phyloP scores from a whole-genome alignment of 2,329 filamentous ascomycete genomes.

The Colletotrichum zoysiae region DNA sequence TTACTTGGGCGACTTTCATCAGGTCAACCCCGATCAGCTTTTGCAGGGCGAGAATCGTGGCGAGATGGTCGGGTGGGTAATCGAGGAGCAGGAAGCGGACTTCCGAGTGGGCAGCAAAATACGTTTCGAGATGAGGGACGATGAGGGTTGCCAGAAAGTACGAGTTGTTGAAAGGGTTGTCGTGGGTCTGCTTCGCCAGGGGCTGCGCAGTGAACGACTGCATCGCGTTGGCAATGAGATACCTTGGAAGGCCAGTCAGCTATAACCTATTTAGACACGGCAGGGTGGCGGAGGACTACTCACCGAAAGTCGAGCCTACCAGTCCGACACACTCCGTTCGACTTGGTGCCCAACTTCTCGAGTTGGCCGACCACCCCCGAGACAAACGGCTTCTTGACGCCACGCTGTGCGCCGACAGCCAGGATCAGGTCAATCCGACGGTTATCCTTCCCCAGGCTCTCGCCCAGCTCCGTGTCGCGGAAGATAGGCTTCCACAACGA shows the following conservation, averaged over 20 bases:
- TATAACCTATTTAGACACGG: not conserved
- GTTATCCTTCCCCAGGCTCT: constrained; percentile 47
- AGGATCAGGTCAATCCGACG: constrained; percentile 68
- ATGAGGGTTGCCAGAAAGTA: constrained; percentile 68
- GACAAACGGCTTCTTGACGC: constrained; percentile 64
- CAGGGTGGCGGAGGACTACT: constrained; percentile 36
- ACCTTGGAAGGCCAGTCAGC: constrained; percentile 54
- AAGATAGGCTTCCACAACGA: constrained; percentile 68
- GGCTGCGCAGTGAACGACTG: constrained; percentile 67
- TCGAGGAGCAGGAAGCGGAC: constrained; percentile 71
- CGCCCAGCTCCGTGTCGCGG: constrained; percentile 50
- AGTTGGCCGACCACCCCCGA: constrained; percentile 63
- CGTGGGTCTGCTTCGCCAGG: constrained; percentile 61
- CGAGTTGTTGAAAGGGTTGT: constrained; percentile 67
- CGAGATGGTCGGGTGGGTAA: constrained; percentile 68
- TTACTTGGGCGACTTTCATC: constrained; percentile 70
- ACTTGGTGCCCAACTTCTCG: constrained; percentile 66
- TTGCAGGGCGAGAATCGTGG: constrained; percentile 69
- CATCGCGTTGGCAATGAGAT: constrained; percentile 71
- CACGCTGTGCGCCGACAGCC: constrained; percentile 69
- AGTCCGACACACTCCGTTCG: constrained; percentile 63
- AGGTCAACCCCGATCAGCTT: constrained; percentile 67
- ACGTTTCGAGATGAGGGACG: constrained; percentile 71
- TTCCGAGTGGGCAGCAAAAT: constrained; percentile 64
- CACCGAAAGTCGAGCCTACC: constrained; percentile 72